Percentiles rank a stretch among this genome's conserved stretches.
phyloP scores from a whole-genome alignment of 2,329 filamentous ascomycete genomes.

The Tricladium varicosporioides region DNA sequence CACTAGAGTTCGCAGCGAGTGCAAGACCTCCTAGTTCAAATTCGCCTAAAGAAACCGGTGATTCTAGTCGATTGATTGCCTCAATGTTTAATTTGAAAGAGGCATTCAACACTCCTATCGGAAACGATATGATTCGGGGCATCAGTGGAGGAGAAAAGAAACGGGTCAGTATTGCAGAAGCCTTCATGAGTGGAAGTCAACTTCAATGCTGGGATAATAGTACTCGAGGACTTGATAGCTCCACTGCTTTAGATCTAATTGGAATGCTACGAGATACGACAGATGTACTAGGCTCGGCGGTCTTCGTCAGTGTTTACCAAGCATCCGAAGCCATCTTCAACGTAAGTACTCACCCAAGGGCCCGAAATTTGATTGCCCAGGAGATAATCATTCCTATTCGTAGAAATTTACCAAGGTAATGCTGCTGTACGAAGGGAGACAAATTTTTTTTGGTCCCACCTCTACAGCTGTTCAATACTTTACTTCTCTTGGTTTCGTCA shows the following conservation, averaged over 20 bases:
- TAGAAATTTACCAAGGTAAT: conserved; percentile 66
- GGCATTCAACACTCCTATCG: not conserved
- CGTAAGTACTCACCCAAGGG: conserved; percentile 5
- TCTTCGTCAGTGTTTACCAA: conserved; percentile 68
- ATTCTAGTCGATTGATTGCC: conserved; percentile 39
- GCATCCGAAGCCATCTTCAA: conserved; percentile 30
- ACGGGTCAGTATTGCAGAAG: conserved; percentile 76
- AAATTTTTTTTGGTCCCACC: conserved; percentile 68
- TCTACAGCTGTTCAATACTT: conserved; percentile 68
- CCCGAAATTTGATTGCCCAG: not conserved
- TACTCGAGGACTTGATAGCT: conserved; percentile 69
- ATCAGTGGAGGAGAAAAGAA: conserved; percentile 71
- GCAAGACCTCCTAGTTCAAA: not conserved
- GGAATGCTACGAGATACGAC: conserved; percentile 61
- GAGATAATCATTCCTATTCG: too few species aligned
- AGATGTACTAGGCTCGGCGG: conserved; percentile 59
- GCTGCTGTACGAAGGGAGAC: conserved; percentile 65
- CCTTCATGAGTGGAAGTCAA: conserved; percentile 53
- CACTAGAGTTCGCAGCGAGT: conserved; percentile 69
- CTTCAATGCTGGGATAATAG: conserved; percentile 38
- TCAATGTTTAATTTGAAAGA: not conserved
- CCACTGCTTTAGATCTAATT: conserved; percentile 70
- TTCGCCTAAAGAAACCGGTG: too few species aligned
- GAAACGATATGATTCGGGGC: conserved; percentile 46
- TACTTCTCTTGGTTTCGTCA: conserved; percentile 67